phyloP scores from a whole-genome alignment of 768 basidiomycete species.

The Lactarius deliciosus region DNA sequence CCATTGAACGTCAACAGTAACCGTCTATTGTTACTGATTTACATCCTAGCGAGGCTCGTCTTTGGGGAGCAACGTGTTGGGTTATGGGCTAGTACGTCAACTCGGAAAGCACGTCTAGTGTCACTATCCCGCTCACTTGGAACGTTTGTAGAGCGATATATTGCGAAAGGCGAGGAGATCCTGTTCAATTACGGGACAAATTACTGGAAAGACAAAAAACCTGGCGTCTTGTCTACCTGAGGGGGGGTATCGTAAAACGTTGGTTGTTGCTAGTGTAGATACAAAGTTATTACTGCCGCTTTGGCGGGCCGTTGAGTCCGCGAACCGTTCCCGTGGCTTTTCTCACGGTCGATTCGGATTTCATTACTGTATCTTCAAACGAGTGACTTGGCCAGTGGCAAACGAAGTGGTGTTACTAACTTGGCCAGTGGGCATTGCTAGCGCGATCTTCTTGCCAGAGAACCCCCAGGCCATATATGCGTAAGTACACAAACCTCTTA shows the following conservation, averaged over 20 bases:
- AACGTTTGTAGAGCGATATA: neutral
- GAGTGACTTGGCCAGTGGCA: no score
- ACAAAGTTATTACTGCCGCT: neutral
- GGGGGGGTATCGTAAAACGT: no score
- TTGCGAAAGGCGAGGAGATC: conserved; percentile 14
- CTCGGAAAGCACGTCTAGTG: neutral
- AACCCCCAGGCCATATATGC: neutral
- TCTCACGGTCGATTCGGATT: conserved; percentile 11
- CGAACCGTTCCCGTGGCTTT: neutral
- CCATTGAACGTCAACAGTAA: neutral
- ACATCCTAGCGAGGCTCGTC: conserved; percentile 49
- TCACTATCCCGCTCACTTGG: neutral
- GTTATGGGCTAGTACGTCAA: conserved; percentile 55
- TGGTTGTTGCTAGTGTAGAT: neutral
- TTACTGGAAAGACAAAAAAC: neutral
- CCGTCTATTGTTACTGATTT: neutral
- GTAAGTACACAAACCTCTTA: conserved; percentile 5
- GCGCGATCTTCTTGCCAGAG: neutral
- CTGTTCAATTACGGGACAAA: conserved; percentile 18
- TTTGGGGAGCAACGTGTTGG: conserved; percentile 70
- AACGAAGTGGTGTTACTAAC: neutral
- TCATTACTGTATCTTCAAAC: no score
- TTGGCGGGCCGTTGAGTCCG: conserved; percentile 7
- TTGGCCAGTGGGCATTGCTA: neutral
- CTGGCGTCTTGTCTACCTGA: neutral